These are phyloP conservation scores for Salvia miltiorrhiza DNA, from an alignment of 257 asterid genomes.

Conservation along the genomic window DNA sequence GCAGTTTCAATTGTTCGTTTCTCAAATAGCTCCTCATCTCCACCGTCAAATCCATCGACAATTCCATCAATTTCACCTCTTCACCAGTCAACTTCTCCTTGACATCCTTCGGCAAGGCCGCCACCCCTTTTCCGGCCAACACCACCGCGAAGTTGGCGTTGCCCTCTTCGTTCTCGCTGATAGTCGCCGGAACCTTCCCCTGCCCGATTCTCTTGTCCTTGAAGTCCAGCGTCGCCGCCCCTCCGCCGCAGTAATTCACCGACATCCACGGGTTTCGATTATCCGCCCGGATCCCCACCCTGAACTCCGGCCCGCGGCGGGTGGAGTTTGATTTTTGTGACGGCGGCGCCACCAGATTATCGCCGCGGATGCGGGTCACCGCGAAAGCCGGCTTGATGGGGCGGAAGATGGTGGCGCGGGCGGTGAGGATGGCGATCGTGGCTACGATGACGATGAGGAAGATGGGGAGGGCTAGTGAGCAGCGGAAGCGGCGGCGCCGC, in stretches of 20 bases:
- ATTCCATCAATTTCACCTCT: slow-evolving; percentile 25
- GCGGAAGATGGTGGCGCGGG: slow-evolving; percentile 32
- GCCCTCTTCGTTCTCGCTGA: slow-evolving; percentile 7
- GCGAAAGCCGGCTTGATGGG: slow-evolving; percentile 48
- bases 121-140: slow-evolving; percentile 22
- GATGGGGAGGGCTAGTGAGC: slow-evolving; percentile 16
- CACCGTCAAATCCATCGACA: slow-evolving; percentile 32
- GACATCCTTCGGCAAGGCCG: slow-evolving; percentile 17
- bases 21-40: slow-evolving; percentile 45
- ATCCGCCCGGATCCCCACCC: slow-evolving; percentile 21
- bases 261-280: slow-evolving; percentile 40
- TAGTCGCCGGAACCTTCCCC: slow-evolving; percentile 30
- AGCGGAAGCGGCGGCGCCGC: slow-evolving; percentile 13
- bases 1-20: slow-evolving; percentile 20
- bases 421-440: neutral
- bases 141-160: slow-evolving; percentile 16
- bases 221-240: slow-evolving; percentile 25
- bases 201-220: slow-evolving; percentile 34
- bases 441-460: slow-evolving; percentile 14
- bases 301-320: slow-evolving; percentile 20
- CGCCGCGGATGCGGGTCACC: slow-evolving; percentile 28
- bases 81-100: slow-evolving; percentile 21
- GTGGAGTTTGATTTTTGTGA: too few relatives aligned
- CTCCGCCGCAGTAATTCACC: slow-evolving; percentile 27
- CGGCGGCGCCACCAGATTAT: slow-evolving; percentile 13